Base-by-base conservation (phyloP, 1,284 basidiomycete genomes). In the Ganoderma multipileum region DNA sequence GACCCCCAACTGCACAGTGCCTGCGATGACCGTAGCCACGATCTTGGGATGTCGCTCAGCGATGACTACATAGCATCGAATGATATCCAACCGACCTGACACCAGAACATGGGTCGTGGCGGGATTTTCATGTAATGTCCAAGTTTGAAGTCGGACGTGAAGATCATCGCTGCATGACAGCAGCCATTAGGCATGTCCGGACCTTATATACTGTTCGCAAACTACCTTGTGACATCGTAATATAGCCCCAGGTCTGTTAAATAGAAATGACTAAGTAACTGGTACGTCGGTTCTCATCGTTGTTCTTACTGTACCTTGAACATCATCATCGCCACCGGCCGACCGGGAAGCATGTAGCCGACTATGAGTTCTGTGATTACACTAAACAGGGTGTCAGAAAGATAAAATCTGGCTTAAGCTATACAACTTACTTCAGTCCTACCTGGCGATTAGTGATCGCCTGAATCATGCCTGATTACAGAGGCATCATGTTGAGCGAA, bases 81-180 rank as follows among this genome's bases (percentile, higher is more conserved):
- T 5, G 1, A 2, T 28, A 72, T 42, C 59, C 23, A 23, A 80
- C 70, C 79, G 77, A 71, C 77, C 68, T 79, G 78, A 50, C 79
- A 81, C 73, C 80, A 83, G 76, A 93, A 89, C 85, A 92, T 89
- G 9, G 83, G 77, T 63, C 84, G 77, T 14, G 84, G 83, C 47
- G 85, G 82, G 33, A 91, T 82, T 78, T 92, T 91, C 90, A 91
- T 91, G 80, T 91, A 91, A 71, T 91, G 90, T 3, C 89, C 90
- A 38, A 91, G 84, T 75, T 91, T 91, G 78, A 91, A 88, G 76
- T 92, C 91, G 16, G 86, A 85, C 4, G 90, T 85, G 78, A 92
- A 92, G 28, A 68, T 71, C 73, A 76, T 72, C 20, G 73, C 74
- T 76, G 11, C 6, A 65, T 54, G 38, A 26, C 7, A 26, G 23